Conservation (phyloP, 768 basidiomycete species). For the Mycena olivaceomarginata region DNA sequence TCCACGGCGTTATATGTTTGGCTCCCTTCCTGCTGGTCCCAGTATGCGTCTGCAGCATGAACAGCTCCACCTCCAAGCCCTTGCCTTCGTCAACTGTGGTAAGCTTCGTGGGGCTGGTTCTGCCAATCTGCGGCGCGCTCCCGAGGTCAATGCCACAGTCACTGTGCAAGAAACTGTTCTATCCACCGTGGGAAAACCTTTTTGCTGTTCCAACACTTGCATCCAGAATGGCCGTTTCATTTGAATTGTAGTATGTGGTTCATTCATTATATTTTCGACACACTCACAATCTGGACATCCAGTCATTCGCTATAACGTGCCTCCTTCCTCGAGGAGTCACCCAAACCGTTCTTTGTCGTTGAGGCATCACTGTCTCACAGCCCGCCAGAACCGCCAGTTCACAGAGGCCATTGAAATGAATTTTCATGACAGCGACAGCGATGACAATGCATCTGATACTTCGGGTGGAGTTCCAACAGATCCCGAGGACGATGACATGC, state of each 20-base stretch:
- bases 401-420: constrained; percentile 3
- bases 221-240: too few species aligned
- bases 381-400: constrained; percentile 1
- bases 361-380: neutral
- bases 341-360: neutral
- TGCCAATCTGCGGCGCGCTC: too few species aligned
- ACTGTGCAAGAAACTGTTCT: too few species aligned
- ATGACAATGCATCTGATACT: neutral
- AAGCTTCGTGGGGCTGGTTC: too few species aligned
- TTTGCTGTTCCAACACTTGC: too few species aligned
- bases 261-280: neutral
- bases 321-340: neutral
- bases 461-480: constrained; percentile 1
- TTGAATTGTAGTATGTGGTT: neutral
- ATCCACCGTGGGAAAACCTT: too few species aligned
- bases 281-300: neutral
- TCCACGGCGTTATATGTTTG: too few species aligned
- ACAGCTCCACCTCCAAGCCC: too few species aligned
- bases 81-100: too few species aligned
- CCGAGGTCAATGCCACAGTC: too few species aligned
- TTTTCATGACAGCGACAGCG: constrained; percentile 1
- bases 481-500: constrained; percentile 9
- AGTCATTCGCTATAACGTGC: neutral
- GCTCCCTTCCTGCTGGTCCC: too few species aligned
- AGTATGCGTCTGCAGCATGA: too few species aligned